Evolutionary conservation across 2,329 filamentous ascomycete species (phyloP).

Genomic region (Cladorrhinum sp.): DNA sequence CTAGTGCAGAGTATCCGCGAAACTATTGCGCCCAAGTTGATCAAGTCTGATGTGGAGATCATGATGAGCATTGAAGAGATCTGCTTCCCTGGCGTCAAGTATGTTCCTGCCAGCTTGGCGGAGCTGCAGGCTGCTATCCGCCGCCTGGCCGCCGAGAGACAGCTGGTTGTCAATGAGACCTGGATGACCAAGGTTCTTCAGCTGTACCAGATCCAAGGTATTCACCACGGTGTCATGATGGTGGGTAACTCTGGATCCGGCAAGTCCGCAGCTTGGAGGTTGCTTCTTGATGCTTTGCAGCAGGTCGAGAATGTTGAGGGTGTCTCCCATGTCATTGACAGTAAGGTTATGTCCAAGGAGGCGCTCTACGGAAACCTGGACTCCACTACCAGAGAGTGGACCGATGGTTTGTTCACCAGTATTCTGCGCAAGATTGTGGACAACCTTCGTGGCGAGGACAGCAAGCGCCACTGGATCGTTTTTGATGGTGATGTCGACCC

Average conservation of each 20-base stretch:
- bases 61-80: conserved; percentile 80
- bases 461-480: conserved; percentile 98
- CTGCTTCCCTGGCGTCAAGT: conserved; percentile 90
- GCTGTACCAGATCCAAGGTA: conserved; percentile 94
- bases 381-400: conserved; percentile 97
- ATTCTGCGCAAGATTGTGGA: conserved; percentile 98
- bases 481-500: conserved; percentile 99
- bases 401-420: conserved; percentile 95
- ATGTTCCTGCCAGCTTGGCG: conserved; percentile 82
- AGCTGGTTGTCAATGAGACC: conserved; percentile 84
- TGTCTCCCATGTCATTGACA: conserved; percentile 95
- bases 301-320: conserved; percentile 89
- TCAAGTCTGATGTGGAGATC: conserved; percentile 84
- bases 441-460: conserved; percentile 94
- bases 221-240: conserved; percentile 99
- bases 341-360: conserved; percentile 99
- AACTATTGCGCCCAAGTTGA: conserved; percentile 96
- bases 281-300: conserved; percentile 86
- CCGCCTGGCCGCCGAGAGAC: conserved; percentile 76
- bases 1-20: conserved; percentile 98
- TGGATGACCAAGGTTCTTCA: conserved; percentile 99
- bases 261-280: conserved; percentile 93
- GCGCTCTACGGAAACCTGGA: conserved; percentile 93
- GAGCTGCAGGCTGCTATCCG: conserved; percentile 78
- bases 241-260: conserved; percentile 96